These are phyloP conservation scores for Puccinia horiana DNA, from an alignment of 1,284 basidiomycete species.

Conservation along the genomic window DNA sequence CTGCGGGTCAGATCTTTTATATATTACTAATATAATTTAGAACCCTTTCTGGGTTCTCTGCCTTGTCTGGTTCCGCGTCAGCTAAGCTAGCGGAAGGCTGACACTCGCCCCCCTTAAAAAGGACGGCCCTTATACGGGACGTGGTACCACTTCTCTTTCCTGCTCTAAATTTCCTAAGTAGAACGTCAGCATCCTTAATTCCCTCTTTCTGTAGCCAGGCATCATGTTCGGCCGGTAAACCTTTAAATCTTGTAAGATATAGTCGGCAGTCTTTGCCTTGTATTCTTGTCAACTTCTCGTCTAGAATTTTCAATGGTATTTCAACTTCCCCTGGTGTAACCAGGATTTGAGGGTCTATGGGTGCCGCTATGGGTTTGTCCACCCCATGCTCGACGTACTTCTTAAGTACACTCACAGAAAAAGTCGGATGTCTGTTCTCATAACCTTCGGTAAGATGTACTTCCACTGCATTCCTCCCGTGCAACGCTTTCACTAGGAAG, in stretches of 20 bases:
- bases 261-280: neutral
- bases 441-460: neutral
- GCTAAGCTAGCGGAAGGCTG: too few relatives aligned
- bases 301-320: neutral
- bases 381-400: neutral
- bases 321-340: neutral
- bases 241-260: neutral
- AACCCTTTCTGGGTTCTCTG: too few relatives aligned
- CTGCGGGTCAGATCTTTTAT: too few relatives aligned
- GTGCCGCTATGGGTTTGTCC: neutral
- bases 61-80: too few relatives aligned
- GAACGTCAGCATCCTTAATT: neutral
- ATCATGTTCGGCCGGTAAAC: neutral
- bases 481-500: neutral
- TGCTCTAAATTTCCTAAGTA: neutral
- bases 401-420: neutral
- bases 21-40: too few relatives aligned
- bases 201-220: neutral
- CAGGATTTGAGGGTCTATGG: neutral
- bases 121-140: neutral
- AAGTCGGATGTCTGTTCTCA: neutral
- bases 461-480: conserved; percentile 1
- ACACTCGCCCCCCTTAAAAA: neutral
- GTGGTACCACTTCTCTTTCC: neutral
- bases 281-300: neutral